Evolutionary conservation across 139 green algal genomes (phyloP), one percentile per base, ranked within the genome.

Genomic region (Chlamydomonas schloesseri): DNA sequence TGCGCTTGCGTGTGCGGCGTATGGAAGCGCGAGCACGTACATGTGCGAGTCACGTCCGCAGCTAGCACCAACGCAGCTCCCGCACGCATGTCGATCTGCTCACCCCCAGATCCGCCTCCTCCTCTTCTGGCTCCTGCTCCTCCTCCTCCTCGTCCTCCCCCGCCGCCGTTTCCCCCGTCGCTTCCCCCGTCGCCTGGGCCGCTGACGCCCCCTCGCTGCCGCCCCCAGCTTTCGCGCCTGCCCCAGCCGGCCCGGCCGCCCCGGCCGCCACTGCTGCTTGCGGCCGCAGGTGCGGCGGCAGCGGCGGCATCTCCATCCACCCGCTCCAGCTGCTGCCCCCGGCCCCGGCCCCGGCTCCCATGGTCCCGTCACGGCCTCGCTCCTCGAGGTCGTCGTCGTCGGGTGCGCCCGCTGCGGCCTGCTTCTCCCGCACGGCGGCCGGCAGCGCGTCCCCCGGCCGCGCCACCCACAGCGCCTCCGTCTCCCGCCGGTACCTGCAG

Each of bases 251-350:
- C n/a, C n/a, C 60, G 58, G 0, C 71, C 29, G 57, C 69, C 10
- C 8, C 58, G 21, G 69, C 69, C 9, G 76, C 65, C 26, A 62
- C 70, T 33, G 79, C 58, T 62, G 53, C 58, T 18, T 21, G 37
- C 33, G 36, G 29, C 58, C 26, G 58, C 58, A 36, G 21, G 34
- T 71, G 14, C 23, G 70, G 50, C n/a, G 60, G 65, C 31, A 85
- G 57, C 55, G 80, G 81, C 42, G 82, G 81, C 58, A 92, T 65
- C 74, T 89, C 85, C 55, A 87, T 73, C 91, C 89, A 93, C 20
- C 91, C 91, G 0, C 80, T 81, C 90, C 87, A 92, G 4, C 81
- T 82, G 28, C 78, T 80, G 14, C 65, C 74, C 70, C 69, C 68
- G 55, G 23, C 53, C 87, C 81, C 80, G 60, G 68, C 47, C 76